These are phyloP conservation scores for Pseudogymnoascus sp. DNA, from an alignment of 2,329 filamentous ascomycete species.

Conservation along the genomic window DNA sequence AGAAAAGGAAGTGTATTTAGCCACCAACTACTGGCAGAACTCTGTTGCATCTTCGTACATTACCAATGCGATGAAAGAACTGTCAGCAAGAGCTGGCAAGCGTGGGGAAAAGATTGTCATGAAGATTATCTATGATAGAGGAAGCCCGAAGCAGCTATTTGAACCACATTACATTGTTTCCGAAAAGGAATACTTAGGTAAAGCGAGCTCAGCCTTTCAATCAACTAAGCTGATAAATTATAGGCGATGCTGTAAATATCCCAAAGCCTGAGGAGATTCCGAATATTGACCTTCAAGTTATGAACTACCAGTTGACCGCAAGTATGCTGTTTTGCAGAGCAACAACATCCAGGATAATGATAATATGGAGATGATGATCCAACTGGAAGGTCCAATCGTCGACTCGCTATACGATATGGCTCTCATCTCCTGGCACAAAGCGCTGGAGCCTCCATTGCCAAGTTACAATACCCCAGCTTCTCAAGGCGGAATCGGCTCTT, in stretches of 20 bases:
- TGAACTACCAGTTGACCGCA: constrained; percentile 67
- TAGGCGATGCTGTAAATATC: constrained; percentile 43
- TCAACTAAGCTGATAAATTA: background rate
- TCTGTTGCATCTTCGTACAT: constrained; percentile 60
- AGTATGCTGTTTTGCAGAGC: constrained; percentile 62
- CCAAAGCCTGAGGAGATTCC: constrained; percentile 59
- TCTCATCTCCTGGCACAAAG: constrained; percentile 62
- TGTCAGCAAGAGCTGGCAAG: constrained; percentile 55
- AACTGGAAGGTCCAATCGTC: constrained; percentile 68
- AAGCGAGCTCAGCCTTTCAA: background rate
- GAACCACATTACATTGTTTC: constrained; percentile 57
- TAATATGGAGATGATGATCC: constrained; percentile 74
- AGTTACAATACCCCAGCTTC: constrained; percentile 43
- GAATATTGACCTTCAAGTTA: constrained; percentile 62
- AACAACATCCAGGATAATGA: constrained; percentile 75
- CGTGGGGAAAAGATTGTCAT: constrained; percentile 52
- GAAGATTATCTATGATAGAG: constrained; percentile 70
- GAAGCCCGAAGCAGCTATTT: constrained; percentile 53
- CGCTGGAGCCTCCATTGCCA: constrained; percentile 52
- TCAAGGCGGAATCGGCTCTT: constrained; percentile 22
- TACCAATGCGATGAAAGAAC: constrained; percentile 59
- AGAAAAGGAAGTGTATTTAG: constrained; percentile 63
- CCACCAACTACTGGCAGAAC: constrained; percentile 69
- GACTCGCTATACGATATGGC: constrained; percentile 69
- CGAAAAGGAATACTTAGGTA: constrained; percentile 49